Percentiles rank a stretch among this genome's conserved stretches.
phyloP scores from a whole-genome alignment of 805 yeast genomes.

The Danielozyma ontarioensis region DNA sequence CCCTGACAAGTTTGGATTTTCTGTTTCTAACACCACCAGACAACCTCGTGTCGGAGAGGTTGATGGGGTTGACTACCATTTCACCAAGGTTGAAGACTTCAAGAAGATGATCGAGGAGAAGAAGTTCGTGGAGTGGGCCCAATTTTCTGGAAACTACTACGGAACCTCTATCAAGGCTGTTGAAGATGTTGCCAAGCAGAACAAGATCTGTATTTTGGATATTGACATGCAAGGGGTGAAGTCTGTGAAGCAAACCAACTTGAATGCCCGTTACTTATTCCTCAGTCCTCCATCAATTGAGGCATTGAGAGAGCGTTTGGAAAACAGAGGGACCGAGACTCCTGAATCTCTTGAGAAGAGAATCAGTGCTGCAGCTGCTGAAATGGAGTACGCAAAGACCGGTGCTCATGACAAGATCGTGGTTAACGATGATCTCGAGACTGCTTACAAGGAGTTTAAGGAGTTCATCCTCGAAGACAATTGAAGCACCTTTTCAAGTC shows the following conservation, averaged over 20 bases:
- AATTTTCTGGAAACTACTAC: slow-evolving; percentile 94
- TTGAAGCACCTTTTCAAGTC: too few relatives aligned
- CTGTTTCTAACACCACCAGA: slow-evolving; percentile 92
- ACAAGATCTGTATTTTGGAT: slow-evolving; percentile 84
- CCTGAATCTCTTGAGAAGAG: slow-evolving; percentile 79
- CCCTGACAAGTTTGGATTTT: slow-evolving; percentile 89
- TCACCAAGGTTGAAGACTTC: slow-evolving; percentile 75
- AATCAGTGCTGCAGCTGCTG: slow-evolving; percentile 80
- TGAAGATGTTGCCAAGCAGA: slow-evolving; percentile 56
- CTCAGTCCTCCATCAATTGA: slow-evolving; percentile 92
- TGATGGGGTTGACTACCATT: slow-evolving; percentile 86
- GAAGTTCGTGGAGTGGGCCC: slow-evolving; percentile 95
- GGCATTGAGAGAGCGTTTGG: slow-evolving; percentile 66
- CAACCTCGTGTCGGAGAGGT: slow-evolving; percentile 87
- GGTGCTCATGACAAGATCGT: slow-evolving; percentile 90
- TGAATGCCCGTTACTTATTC: slow-evolving; percentile 82
- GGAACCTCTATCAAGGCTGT: slow-evolving; percentile 91
- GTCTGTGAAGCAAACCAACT: slow-evolving; percentile 74
- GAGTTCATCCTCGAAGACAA: slow-evolving; percentile 56
- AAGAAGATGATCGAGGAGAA: slow-evolving; percentile 65
- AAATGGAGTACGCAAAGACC: slow-evolving; percentile 80
- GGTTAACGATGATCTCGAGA: slow-evolving; percentile 88
- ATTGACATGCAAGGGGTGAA: slow-evolving; percentile 99
- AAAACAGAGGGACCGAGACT: slow-evolving; percentile 93
- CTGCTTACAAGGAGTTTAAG: slow-evolving; percentile 78